Conservation (phyloP, 2,329 filamentous ascomycete genomes). For the Claviceps lovelessii region DNA sequence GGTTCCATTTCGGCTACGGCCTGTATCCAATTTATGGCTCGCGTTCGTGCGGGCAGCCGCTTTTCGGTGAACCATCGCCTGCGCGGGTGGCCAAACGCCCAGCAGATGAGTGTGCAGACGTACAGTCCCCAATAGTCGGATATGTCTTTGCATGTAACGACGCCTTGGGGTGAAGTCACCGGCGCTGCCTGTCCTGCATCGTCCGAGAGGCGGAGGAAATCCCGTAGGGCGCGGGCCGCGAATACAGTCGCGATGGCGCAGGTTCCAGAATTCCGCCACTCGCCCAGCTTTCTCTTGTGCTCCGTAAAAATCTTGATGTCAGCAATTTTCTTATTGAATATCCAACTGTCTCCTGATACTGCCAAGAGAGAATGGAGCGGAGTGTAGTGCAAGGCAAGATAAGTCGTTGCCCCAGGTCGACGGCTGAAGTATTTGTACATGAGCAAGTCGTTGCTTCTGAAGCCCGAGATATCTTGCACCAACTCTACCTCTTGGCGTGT, state of each 20-base stretch:
- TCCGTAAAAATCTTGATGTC: constrained; percentile 28
- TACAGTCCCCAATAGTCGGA: constrained; percentile 43
- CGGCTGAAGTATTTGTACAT: constrained; percentile 29
- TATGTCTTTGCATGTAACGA: constrained; percentile 20
- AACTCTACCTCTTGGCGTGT: constrained; percentile 14
- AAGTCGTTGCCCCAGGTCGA: constrained; percentile 35
- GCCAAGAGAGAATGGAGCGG: constrained; percentile 44
- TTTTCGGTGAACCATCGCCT: constrained; percentile 9
- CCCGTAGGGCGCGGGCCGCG: constrained; percentile 37
- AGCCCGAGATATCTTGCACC: constrained; percentile 11
- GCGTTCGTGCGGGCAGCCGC: constrained; percentile 12
- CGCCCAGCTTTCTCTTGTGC: constrained; percentile 31
- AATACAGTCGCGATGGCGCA: constrained; percentile 33
- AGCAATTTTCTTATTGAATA: constrained; percentile 40
- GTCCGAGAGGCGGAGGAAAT: constrained; percentile 21
- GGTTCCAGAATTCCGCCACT: constrained; percentile 30
- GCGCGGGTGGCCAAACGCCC: constrained; percentile 34
- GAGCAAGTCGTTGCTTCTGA: constrained; percentile 12
- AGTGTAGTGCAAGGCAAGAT: constrained; percentile 42
- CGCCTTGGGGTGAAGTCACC: constrained; percentile 1
- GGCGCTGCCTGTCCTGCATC: constrained; percentile 7
- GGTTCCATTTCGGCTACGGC: constrained; percentile 26
- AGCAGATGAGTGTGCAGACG: constrained; percentile 43
- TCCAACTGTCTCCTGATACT: constrained; percentile 44
- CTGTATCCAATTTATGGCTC: constrained; percentile 24